Base-by-base conservation (phyloP, 331 rosid species). In the Acacia concinna region DNA sequence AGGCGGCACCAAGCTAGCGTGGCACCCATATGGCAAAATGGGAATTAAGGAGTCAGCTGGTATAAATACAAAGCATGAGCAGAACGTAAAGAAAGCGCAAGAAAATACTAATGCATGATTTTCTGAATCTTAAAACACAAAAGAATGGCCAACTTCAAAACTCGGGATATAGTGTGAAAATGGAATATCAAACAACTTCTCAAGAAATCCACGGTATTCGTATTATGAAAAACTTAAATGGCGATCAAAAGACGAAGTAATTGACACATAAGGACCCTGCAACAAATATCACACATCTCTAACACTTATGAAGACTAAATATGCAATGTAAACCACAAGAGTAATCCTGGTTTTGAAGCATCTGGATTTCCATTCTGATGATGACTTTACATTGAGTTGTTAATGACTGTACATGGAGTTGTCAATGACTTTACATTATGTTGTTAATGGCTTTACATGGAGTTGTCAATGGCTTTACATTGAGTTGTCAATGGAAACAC, bases 1-100 rank as follows among this genome's bases (percentile, higher is more conserved):
- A 77, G 81, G 96, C 88, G 74, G 97, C 95, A 65, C 99, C 97
- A 62, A 95, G 86, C 99, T 95, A 85, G 60, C 25, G 17, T 57
- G 59, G 56, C 67, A 69, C 71, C 69, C 34, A 49, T 6, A 51
- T 54, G 78, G 78, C 12, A 80, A 78, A 46, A 69, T 71, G 69
- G 52, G 37, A 60, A 60, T 60, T 30, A 6, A 60, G 31, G 67
- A 14, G 68, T 60, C 43, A 82, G 44, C 68, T 59, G 73, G 73
- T 14, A 30, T 71, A 41, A 54, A 8, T 40, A 41, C 54, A 41
- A 69, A 41, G 56, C 74, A 69, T 14, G 66, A 5, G 59, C 6
- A 80, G 6, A 34, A 46, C 9, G 27, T 21, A 59, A 54, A 68
- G 56, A 35, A 76, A 71, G 10, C 67, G 20, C n/a, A 60, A 35